These are phyloP conservation scores for Flaveria bidentis DNA, from an alignment of 129 eudicot genomes.

Conservation along the genomic window DNA sequence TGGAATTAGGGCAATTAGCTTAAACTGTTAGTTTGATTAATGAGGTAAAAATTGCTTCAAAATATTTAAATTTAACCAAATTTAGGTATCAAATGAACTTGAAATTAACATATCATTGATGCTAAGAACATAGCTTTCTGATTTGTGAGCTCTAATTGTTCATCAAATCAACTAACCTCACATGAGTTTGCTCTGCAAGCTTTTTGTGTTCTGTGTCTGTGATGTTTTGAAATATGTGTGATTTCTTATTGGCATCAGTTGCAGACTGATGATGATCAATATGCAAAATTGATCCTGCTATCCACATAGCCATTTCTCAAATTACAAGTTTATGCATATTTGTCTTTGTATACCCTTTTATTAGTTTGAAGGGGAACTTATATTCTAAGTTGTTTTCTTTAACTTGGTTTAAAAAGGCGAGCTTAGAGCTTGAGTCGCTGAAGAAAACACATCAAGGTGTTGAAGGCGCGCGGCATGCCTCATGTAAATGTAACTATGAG, in stretches of 20 bases:
- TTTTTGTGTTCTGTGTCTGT: neutral
- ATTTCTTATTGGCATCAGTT: neutral
- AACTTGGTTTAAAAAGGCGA: too few relatives aligned
- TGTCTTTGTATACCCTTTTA: neutral
- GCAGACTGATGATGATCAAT: neutral
- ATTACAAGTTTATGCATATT: neutral
- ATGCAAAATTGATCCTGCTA: neutral
- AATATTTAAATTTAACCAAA: neutral
- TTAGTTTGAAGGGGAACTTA: neutral
- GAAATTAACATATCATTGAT: neutral
- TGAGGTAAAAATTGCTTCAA: neutral
- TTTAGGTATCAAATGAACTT: neutral
- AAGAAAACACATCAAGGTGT: too few relatives aligned
- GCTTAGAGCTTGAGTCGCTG: too few relatives aligned
- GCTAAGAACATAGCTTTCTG: too few relatives aligned
- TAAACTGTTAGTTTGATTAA: too few relatives aligned
- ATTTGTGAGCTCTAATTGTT: neutral
- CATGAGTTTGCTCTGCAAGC: neutral
- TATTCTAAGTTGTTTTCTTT: neutral
- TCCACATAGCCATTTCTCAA: neutral
- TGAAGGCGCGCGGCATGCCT: too few relatives aligned
- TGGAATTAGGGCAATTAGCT: constrained; percentile 12
- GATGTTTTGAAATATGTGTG: neutral
- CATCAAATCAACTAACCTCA: neutral
- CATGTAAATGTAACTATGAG: too few relatives aligned